Evolutionary conservation across 176 grass and related monocot species (phyloP).

Genomic region (Eremochloa ophiuroides): DNA sequence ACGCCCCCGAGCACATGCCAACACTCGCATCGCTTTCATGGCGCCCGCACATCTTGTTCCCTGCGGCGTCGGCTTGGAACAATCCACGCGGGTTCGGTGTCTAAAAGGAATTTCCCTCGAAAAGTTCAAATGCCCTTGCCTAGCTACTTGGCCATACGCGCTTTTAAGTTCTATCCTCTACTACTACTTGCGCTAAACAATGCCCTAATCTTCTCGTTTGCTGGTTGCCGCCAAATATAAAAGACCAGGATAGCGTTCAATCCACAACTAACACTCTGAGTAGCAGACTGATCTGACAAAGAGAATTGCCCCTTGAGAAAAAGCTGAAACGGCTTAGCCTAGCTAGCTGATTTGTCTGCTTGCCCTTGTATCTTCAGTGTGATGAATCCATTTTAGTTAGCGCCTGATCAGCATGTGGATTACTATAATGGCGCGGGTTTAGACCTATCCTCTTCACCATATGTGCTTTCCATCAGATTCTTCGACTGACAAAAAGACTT

Average conservation of each 20-base stretch:
- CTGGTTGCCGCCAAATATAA: slow-evolving; percentile 25
- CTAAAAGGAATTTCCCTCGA: slow-evolving; percentile 49
- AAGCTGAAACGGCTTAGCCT: slow-evolving; percentile 55
- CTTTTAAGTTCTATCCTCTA: slow-evolving; percentile 1
- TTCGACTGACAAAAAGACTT: slow-evolving; percentile 36
- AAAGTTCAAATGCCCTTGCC: slow-evolving; percentile 50
- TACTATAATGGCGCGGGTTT: slow-evolving; percentile 31
- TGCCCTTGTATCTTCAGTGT: slow-evolving; percentile 35
- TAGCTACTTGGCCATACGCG: slow-evolving; percentile 34
- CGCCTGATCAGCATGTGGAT: slow-evolving; percentile 30
- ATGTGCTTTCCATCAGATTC: slow-evolving; percentile 57
- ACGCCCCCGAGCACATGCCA: slow-evolving; percentile 42
- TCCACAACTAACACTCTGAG: not conserved
- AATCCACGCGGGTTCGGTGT: slow-evolving; percentile 25
- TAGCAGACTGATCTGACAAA: slow-evolving; percentile 37
- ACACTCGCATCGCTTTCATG: slow-evolving; percentile 30
- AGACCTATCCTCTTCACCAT: slow-evolving; percentile 48
- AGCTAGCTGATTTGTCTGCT: slow-evolving; percentile 47
- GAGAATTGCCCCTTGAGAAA: slow-evolving; percentile 39
- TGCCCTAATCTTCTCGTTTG: not conserved
- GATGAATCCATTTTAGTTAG: slow-evolving; percentile 26
- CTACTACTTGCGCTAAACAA: slow-evolving; percentile 32
- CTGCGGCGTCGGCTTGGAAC: slow-evolving; percentile 42
- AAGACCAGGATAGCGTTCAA: slow-evolving; percentile 23
- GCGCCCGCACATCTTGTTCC: slow-evolving; percentile 27